Base-by-base conservation (phyloP, 345 rosid species). In the Brassica juncea region DNA sequence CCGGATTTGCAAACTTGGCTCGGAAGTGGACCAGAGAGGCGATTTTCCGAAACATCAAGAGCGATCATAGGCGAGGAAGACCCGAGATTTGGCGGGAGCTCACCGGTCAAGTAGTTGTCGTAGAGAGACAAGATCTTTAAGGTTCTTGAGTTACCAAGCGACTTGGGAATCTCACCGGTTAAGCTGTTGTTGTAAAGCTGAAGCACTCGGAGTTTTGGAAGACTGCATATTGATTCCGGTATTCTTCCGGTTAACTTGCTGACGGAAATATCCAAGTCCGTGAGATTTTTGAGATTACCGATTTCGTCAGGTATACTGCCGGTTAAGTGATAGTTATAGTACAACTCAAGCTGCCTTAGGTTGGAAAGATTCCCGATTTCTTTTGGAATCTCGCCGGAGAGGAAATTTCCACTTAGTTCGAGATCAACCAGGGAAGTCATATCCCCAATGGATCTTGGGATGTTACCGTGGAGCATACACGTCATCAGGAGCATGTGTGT, bases 151-250 rank as follows among this genome's bases (percentile, higher is more conserved):
- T 85, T 82, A 68, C 82, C 94, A 69, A 94, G 79, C 39, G 66
- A 82, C 67, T 74, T 82, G 6, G 99, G 95, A 81, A 94, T 90
- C 85, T 87, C 90, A 71, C 99, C 97, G 0, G 86, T 72, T 63
- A 94, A 92, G 79, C 95, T 91, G 87, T 94, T 94, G 88, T 94
- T 94, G 89, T 94, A 94, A 71, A 91, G 73, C 84, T 94, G 99
- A 81, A 94, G 75, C 68, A 81, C 91, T 81, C 77, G 79, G 31
- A 94, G 97, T 42, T 84, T 85, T 0, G 97, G 97, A 66, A 94
- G 95, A 78, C 86, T 85, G 73, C 90, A 88, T 27, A 94, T 68
- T 1, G 92, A 91, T 64, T 87, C 94, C 12, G 99, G 99, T 68
- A 94, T 90, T 35, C 67, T 84, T 49, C 97, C 97, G 4, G 89